phyloP scores from a whole-genome alignment of 2,329 filamentous ascomycete genomes.

The Eutypella sp. region DNA sequence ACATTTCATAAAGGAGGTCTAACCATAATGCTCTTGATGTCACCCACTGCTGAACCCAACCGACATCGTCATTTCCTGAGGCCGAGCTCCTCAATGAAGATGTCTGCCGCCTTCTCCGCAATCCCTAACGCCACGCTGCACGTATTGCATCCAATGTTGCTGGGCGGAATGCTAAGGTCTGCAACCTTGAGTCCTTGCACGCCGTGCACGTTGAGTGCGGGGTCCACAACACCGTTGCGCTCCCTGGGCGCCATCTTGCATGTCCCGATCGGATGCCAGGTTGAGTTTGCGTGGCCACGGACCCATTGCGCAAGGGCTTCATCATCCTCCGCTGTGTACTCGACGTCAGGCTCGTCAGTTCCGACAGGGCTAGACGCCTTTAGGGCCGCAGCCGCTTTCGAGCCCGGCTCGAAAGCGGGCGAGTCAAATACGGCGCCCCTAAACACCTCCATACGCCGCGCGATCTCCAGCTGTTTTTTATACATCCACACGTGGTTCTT shows the following conservation, averaged over 20 bases:
- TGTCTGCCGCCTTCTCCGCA: not conserved
- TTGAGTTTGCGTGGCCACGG: not conserved
- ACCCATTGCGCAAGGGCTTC: not conserved
- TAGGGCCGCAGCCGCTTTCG: not conserved
- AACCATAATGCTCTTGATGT: too few species aligned
- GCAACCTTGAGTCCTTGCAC: not conserved
- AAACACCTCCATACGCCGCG: conserved; percentile 47
- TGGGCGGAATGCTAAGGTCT: not conserved
- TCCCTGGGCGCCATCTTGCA: not conserved
- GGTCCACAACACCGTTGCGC: not conserved
- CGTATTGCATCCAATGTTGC: not conserved
- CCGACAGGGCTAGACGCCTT: not conserved
- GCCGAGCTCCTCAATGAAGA: not conserved
- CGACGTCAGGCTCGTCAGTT: not conserved
- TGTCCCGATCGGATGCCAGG: not conserved
- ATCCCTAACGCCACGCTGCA: not conserved
- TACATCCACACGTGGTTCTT: conserved; percentile 56
- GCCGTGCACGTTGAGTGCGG: not conserved
- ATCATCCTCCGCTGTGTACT: not conserved
- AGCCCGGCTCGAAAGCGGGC: conserved; percentile 26
- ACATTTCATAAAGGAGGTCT: too few species aligned
- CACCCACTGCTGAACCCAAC: too few species aligned
- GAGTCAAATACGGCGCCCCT: conserved; percentile 36
- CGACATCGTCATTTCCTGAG: too few species aligned
- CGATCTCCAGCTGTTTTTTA: conserved; percentile 56